Base-by-base conservation (phyloP, 257 asterid genomes). In the Coffea eugenioides region DNA sequence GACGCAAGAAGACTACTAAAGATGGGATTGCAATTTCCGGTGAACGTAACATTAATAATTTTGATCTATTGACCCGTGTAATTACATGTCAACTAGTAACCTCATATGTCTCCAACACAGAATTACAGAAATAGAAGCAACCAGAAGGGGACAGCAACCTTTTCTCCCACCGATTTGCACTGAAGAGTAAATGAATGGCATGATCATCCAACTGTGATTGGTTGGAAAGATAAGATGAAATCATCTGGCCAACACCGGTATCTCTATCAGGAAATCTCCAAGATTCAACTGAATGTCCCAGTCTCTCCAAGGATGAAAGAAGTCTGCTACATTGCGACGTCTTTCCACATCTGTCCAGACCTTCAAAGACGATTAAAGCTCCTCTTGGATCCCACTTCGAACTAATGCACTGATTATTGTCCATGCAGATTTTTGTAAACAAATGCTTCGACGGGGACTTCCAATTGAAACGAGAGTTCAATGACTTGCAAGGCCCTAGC, bases 391-490 rank as follows among this genome's bases (percentile, higher is more conserved):
- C n/a, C 6, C n/a, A 5, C 8, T 56, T 56, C 21, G n/a, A 56
- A 18, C 4, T 5, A 8, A 31, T 41, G 25, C 20, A 71, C 64
- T 81, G 85, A 76, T 77, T 83, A 80, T 82, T 88, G 71, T 92
- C 97, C 98, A 95, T 95, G 82, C 87, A 90, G 77, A 90, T 73
- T 70, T 78, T 80, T 83, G 92, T 90, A 71, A 81, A 84, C 1
- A 86, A 86, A 86, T 89, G 80, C 90, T 89, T 89, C 48, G 85
- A 61, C 59, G 77, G 86, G 77, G 86, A 88, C 64, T 87, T 85
- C 83, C 83, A 57, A 81, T 76, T 78, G 82, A 77, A 69, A 80
- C 21, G 73, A 77, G 78, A 77, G 71, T 82, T 83, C 57, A 65
- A 85, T 8, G 83, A 82, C 23, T 61, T 86, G 49, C 73, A 66